Base-by-base conservation (phyloP, 495 filamentous ascomycete genomes). In the Penicillium canariense region DNA sequence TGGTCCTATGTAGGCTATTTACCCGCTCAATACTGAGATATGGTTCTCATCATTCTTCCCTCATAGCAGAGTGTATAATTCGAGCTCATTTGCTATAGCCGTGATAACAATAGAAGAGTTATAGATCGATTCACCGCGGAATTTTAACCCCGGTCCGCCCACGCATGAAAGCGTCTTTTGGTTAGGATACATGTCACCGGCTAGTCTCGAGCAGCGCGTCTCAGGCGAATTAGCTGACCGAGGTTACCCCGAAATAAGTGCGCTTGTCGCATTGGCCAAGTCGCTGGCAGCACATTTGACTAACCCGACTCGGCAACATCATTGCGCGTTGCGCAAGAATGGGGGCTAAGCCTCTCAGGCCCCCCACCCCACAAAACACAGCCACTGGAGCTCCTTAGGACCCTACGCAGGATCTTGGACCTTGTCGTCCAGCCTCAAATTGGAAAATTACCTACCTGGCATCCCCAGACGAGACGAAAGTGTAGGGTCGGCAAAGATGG, bases 401-500 rank as follows among this genome's bases (percentile, higher is more conserved):
- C 38, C 20, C 4, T 18, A 42, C 20, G 22, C 38, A 25, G 20
- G 20, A 25, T 42, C 38, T 42, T 12, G 14, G 18, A 42, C 20
- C 11, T 25, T 10, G 4, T 42, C 9, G n/a, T 12, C 38, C 20
- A 25, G 38, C 25, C 38, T 22, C 11, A 14, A 12, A 23, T 22
- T 11, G 20, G n/a, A 42, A 23, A 6, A 11, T 23, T 14, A 42
- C 14, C 12, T 18, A 22, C 38, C 25, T 12, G 3, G n/a, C 38
- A 42, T 10, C 38, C 11, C 11, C 20, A 22, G 11, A 42, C 38
- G 20, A 42, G 10, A 22, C 1, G n/a, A n/a, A n/a, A 10, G 20
- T 23, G 11, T 12, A 42, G 38, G 38, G 25, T n/a, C n/a, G n/a
- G 38, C 20, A 22, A 42, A 42, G 38, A 60, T 60, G 57, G 46